A percentile compares a stretch with the other conserved stretches of the same genome.
These are phyloP conservation scores for Garcia nutans DNA, from an alignment of 345 rosid genomes.

Conservation along the genomic window DNA sequence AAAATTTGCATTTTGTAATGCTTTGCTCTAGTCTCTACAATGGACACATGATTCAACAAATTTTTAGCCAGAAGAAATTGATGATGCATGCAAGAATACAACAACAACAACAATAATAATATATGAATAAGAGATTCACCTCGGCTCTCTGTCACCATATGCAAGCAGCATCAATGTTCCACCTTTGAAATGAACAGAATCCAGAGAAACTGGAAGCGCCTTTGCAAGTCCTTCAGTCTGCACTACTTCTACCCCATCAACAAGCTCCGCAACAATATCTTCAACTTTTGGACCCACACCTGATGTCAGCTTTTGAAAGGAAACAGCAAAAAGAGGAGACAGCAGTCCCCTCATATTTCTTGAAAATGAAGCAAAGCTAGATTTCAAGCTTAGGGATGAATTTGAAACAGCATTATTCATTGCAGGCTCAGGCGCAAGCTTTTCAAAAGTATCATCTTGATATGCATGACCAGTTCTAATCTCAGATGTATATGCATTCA, in stretches of 20 bases:
- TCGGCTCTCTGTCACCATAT: conserved; percentile 87
- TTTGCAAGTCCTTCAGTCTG: conserved; percentile 57
- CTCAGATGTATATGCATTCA: conserved; percentile 30
- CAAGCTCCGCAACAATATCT: conserved; percentile 59
- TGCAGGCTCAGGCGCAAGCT: conserved; percentile 40
- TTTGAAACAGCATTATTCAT: conserved; percentile 29
- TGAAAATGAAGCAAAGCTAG: conserved; percentile 31
- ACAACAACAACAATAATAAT: too few relatives aligned
- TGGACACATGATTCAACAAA: background rate
- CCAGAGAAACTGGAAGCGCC: conserved; percentile 77
- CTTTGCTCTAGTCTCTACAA: background rate
- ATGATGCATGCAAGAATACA: background rate
- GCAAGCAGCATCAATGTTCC: conserved; percentile 83
- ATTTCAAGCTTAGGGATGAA: conserved; percentile 31
- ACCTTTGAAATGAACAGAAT: conserved; percentile 84
- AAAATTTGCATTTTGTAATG: background rate
- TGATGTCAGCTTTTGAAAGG: conserved; percentile 47
- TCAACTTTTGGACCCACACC: conserved; percentile 48
- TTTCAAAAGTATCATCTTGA: conserved; percentile 24
- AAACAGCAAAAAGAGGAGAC: conserved; percentile 31
- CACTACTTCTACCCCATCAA: conserved; percentile 51
- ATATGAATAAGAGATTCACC: conserved; percentile 42
- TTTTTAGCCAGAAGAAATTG: background rate
- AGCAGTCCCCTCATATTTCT: conserved; percentile 39
- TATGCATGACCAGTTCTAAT: conserved; percentile 17